Conservation (phyloP, 805 yeast species). For the Lachancea sp. region DNA sequence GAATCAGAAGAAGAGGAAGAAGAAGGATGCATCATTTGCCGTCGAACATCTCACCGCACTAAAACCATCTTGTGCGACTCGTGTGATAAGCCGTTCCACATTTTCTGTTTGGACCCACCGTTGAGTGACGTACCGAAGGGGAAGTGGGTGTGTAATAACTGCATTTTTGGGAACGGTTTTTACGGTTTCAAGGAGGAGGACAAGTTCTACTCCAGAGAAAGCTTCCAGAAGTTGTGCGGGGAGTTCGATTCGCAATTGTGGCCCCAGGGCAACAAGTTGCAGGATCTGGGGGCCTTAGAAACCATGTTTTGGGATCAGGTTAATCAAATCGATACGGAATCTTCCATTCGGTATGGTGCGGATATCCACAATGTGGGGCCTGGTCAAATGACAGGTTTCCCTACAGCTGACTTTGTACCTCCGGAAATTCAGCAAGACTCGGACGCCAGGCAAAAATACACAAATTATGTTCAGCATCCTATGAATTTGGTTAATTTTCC, state of each 20-base stretch:
- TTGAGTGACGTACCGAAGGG: slow-evolving; percentile 46
- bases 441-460: slow-evolving; percentile 18
- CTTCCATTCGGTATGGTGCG: slow-evolving; percentile 76
- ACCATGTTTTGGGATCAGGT: slow-evolving; percentile 60
- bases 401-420: slow-evolving; percentile 40
- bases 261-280: slow-evolving; percentile 33
- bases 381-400: slow-evolving; percentile 73
- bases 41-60: slow-evolving; percentile 38
- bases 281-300: slow-evolving; percentile 45
- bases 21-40: slow-evolving; percentile 45
- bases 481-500: slow-evolving; percentile 76
- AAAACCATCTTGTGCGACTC: slow-evolving; percentile 61
- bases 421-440: slow-evolving; percentile 10
- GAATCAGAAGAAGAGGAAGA: slow-evolving; percentile 30
- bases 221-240: slow-evolving; percentile 53
- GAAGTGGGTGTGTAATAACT: slow-evolving; percentile 76
- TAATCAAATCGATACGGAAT: slow-evolving; percentile 33
- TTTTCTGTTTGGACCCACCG: slow-evolving; percentile 57
- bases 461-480: slow-evolving; percentile 49
- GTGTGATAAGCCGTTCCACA: slow-evolving; percentile 66
- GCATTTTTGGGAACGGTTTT: slow-evolving; percentile 81
- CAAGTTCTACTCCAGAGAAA: slow-evolving; percentile 46
- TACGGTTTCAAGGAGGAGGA: slow-evolving; percentile 79
- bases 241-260: slow-evolving; percentile 40
- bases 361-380: slow-evolving; percentile 63